Evolutionary conservation across 2,329 filamentous ascomycete genomes (phyloP).

Genomic region (Magnaporthiopsis rhizophila): DNA sequence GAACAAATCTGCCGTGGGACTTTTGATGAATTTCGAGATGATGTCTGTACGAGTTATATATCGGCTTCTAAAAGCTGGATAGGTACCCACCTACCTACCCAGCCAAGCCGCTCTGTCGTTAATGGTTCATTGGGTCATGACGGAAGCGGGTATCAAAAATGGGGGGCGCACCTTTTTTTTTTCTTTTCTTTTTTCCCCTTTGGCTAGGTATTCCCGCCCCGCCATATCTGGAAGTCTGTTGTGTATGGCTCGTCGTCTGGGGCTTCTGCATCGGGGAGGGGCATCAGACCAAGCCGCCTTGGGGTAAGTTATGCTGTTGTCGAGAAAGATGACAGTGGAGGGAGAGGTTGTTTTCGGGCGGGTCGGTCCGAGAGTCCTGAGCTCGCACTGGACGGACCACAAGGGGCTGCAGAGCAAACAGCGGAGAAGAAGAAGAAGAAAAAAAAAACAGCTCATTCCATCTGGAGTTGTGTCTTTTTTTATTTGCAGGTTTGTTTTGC

Average conservation of each 20-base stretch:
- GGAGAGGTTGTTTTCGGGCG: not conserved
- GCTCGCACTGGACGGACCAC: not conserved
- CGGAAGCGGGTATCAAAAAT: not conserved
- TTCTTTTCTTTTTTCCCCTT: not conserved
- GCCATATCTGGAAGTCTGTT: not conserved
- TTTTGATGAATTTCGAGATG: not conserved
- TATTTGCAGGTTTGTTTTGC: not conserved
- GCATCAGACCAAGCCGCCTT: not conserved
- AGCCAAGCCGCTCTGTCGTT: not conserved
- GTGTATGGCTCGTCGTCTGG: not conserved
- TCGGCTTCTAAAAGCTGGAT: not conserved
- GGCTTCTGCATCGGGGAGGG: not conserved
- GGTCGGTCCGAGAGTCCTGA: not conserved
- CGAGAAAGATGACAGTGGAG: not conserved
- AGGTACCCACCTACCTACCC: not conserved
- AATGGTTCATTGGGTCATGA: not conserved
- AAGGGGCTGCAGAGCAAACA: not conserved
- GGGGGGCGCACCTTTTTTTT: not conserved
- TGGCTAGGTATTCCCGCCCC: not conserved
- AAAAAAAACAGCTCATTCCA: not conserved
- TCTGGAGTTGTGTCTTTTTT: not conserved
- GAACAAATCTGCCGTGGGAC: not conserved
- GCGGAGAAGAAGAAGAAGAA: no score
- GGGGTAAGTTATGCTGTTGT: not conserved
- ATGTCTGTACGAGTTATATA: slow-evolving; percentile 9